phyloP scores from a whole-genome alignment of 371 early-diverging fungal genomes.

The Blakeslea trispora region DNA sequence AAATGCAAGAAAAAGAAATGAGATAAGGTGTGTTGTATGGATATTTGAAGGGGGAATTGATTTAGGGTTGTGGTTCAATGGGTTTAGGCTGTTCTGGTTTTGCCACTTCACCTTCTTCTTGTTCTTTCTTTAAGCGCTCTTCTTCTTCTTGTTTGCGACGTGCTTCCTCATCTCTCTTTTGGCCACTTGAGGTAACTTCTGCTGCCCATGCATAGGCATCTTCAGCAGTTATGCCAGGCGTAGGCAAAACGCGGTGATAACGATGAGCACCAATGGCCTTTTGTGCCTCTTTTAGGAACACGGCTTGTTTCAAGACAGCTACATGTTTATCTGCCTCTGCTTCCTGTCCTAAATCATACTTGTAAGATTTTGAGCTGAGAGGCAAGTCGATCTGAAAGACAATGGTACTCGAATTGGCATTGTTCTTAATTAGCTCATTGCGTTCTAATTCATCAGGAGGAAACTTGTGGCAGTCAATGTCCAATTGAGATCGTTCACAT shows the following conservation, averaged over 20 bases:
- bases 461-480: constrained; percentile 23
- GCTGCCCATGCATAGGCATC: constrained; percentile 21
- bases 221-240: constrained; percentile 20
- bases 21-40: no score
- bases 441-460: constrained; percentile 14
- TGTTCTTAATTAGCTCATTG: constrained; percentile 5
- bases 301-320: constrained; percentile 17
- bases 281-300: constrained; percentile 18
- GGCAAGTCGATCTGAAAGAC: constrained; percentile 26
- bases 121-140: not conserved
- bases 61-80: no score
- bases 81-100: not conserved
- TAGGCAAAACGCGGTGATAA: constrained; percentile 35
- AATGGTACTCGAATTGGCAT: constrained; percentile 9
- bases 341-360: constrained; percentile 34
- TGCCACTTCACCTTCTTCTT: constrained; percentile 4
- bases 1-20: no score
- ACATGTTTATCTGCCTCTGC: constrained; percentile 24
- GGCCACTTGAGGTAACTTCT: constrained; percentile 3
- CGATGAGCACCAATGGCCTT: constrained; percentile 20
- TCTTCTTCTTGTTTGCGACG: constrained; percentile 2
- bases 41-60: no score
- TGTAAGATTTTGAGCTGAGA: constrained; percentile 22
- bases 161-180: constrained; percentile 2
- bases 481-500: constrained; percentile 15